A percentile compares a stretch with the other conserved stretches of the same genome.
Evolutionary conservation across 345 rosid genomes (phyloP).

Genomic region (Gynandropsis gynandra): DNA sequence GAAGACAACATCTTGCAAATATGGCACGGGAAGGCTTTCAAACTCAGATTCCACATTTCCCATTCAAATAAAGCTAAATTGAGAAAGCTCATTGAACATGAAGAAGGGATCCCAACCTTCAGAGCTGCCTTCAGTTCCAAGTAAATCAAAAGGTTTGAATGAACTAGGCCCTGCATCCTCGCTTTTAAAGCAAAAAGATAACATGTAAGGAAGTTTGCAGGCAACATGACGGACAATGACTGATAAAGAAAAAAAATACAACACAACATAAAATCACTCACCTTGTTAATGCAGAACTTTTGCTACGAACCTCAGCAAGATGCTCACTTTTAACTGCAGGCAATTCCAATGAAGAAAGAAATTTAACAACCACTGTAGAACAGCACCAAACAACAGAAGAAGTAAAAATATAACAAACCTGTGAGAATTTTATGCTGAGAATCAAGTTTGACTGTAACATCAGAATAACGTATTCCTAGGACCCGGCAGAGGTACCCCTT

Average conservation of each 20-base stretch:
- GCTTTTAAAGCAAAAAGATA: conserved; percentile 35
- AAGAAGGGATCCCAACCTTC: conserved; percentile 44
- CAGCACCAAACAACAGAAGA: conserved; percentile 12
- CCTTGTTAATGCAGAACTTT: conserved; percentile 44
- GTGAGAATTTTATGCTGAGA: conserved; percentile 78
- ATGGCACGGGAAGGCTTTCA: conserved; percentile 2
- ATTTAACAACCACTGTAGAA: conserved; percentile 11
- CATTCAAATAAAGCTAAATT: conserved; percentile 4
- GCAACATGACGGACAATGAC: conserved; percentile 10
- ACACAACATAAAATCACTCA: conserved; percentile 11
- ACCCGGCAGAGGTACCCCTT: conserved; percentile 95
- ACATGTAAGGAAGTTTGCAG: conserved; percentile 23
- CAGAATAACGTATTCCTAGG: conserved; percentile 60
- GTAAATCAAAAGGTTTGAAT: conserved; percentile 56
- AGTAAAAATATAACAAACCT: conserved; percentile 36
- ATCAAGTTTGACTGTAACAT: conserved; percentile 89
- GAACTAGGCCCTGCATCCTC: conserved; percentile 52
- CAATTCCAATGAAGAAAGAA: conserved; percentile 19
- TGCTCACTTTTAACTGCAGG: conserved; percentile 78
- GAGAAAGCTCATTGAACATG: conserved; percentile 4
- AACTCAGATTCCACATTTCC: conserved; percentile 1
- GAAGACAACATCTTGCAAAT: conserved; percentile 5
- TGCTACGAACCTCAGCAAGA: conserved; percentile 80
- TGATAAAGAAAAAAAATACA: background rate
- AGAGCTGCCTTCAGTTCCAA: conserved; percentile 57